phyloP scores from a whole-genome alignment of 2,329 filamentous ascomycete species.

The Cercospora canescens region DNA sequence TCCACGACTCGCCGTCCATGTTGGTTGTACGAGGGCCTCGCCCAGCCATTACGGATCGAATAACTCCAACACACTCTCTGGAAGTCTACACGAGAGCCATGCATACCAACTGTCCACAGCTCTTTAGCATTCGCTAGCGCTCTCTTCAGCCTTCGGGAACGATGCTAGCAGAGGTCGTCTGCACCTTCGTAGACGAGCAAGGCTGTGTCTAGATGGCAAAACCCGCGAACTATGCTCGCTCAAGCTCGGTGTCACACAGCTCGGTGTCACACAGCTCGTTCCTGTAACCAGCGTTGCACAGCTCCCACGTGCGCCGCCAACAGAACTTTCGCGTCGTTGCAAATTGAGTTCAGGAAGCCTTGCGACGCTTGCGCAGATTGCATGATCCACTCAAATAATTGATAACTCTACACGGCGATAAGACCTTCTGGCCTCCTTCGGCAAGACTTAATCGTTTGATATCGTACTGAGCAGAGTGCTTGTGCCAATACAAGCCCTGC shows the following conservation, averaged over 20 bases:
- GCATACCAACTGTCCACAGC: background rate
- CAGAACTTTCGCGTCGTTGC: background rate
- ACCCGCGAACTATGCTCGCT: background rate
- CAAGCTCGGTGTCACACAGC: background rate
- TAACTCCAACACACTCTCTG: background rate
- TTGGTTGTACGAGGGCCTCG: background rate
- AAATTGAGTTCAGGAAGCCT: background rate
- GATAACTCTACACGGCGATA: background rate
- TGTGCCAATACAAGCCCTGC: background rate
- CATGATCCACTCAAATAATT: background rate
- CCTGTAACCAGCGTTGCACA: background rate
- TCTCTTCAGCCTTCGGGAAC: background rate
- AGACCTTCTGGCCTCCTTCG: background rate
- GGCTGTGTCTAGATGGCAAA: background rate
- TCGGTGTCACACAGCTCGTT: background rate
- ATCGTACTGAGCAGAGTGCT: background rate
- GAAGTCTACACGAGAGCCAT: background rate
- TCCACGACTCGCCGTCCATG: background rate
- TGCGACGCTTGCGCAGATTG: background rate
- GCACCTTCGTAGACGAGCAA: background rate
- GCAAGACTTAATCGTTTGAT: background rate
- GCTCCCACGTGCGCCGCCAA: background rate
- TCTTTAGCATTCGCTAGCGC: background rate
- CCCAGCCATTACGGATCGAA: background rate
- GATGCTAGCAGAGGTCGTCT: background rate